Evolutionary conservation across 495 filamentous ascomycete species (phyloP).

Genomic region (Daldinia concentrica): DNA sequence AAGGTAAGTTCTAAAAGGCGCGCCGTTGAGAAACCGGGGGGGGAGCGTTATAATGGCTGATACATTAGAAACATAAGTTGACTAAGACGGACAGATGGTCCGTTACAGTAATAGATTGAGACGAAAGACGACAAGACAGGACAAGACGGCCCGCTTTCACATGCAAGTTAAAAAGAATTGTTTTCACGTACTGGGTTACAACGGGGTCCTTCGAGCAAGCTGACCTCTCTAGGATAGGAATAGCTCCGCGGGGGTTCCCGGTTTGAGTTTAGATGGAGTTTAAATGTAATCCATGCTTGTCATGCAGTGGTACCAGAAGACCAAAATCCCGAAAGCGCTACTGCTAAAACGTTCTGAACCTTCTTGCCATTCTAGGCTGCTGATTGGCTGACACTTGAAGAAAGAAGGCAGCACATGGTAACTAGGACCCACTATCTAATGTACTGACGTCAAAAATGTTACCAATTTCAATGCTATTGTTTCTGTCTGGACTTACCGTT

Average conservation of each 20-base stretch:
- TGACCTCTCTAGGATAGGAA: conserved; percentile 8
- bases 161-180: conserved; percentile 32
- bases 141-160: conserved; percentile 41
- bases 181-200: conserved; percentile 10
- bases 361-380: background rate
- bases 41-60: background rate
- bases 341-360: conserved; percentile 16
- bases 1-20: background rate
- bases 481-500: conserved; percentile 7
- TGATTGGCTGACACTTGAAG: conserved; percentile 9
- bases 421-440: conserved; percentile 1
- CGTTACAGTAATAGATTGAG: conserved; percentile 29
- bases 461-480: conserved; percentile 22
- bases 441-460: conserved; percentile 38
- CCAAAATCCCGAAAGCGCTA: background rate
- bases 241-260: conserved; percentile 15
- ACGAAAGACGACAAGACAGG: background rate
- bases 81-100: conserved; percentile 25
- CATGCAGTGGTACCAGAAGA: conserved; percentile 1
- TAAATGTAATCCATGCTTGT: conserved; percentile 12
- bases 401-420: conserved; percentile 22
- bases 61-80: conserved; percentile 5
- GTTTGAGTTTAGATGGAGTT: conserved; percentile 13
- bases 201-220: conserved; percentile 4
- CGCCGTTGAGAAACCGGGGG: background rate